Conservation (phyloP, 192 early-diverging fungal species). For the Martensiomyces pterosporus region DNA sequence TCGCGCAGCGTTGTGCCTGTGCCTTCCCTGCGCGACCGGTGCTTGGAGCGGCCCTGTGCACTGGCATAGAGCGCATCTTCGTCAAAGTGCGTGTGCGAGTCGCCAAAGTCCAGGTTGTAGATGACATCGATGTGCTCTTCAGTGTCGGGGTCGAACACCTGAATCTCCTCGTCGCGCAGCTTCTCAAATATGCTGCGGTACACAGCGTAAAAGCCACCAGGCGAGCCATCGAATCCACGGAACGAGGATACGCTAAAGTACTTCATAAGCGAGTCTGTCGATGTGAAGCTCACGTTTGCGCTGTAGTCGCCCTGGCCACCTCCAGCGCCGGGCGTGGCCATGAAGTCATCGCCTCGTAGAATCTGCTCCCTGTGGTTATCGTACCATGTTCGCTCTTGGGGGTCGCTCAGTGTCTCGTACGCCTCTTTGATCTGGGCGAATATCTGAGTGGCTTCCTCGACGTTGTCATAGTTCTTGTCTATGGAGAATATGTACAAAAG, state of each 20-base stretch:
- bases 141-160: conserved; percentile 14
- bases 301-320: conserved; percentile 35
- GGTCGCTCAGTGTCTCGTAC: conserved; percentile 89
- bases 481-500: conserved; percentile 67
- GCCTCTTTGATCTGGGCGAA: conserved; percentile 92
- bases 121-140: conserved; percentile 22
- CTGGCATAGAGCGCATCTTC: conserved; percentile 46
- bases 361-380: conserved; percentile 92
- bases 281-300: conserved; percentile 31
- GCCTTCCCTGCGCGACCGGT: conserved; percentile 4
- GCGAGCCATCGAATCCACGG: conserved; percentile 64
- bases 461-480: conserved; percentile 83
- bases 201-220: conserved; percentile 74
- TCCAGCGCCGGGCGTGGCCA: conserved; percentile 23
- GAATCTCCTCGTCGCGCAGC: conserved; percentile 75
- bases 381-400: conserved; percentile 94
- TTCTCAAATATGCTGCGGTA: conserved; percentile 74
- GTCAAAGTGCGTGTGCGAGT: conserved; percentile 61
- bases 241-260: conserved; percentile 75
- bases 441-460: conserved; percentile 79
- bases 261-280: conserved; percentile 62
- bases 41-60: conserved; percentile 5
- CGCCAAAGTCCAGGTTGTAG: conserved; percentile 64
- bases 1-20: conserved; percentile 51
- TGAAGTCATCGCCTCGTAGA: conserved; percentile 65